Evolutionary conservation across 805 yeast genomes (phyloP).

Genomic region (Candida orba): DNA sequence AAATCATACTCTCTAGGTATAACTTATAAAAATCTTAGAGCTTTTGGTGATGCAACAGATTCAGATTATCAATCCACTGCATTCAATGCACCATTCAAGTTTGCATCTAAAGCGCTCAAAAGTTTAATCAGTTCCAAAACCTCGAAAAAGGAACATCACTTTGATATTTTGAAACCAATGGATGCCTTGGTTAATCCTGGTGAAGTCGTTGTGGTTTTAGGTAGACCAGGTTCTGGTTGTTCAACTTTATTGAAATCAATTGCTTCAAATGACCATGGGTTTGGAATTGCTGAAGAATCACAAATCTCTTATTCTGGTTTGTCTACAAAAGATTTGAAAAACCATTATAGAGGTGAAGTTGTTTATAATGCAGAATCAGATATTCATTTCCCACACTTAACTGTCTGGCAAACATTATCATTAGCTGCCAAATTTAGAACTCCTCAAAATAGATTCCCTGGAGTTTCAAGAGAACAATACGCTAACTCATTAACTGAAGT

Average conservation of each 20-base stretch:
- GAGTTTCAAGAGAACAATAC: slow-evolving; percentile 45
- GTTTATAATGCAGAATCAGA: slow-evolving; percentile 68
- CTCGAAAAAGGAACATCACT: slow-evolving; percentile 22
- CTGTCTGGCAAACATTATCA: slow-evolving; percentile 58
- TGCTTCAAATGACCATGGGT: slow-evolving; percentile 54
- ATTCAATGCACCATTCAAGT: slow-evolving; percentile 30
- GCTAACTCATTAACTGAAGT: slow-evolving; percentile 48
- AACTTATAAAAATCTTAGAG: slow-evolving; percentile 48
- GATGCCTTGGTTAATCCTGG: slow-evolving; percentile 61
- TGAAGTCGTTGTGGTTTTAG: slow-evolving; percentile 62
- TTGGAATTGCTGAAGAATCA: slow-evolving; percentile 40
- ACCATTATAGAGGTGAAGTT: slow-evolving; percentile 59
- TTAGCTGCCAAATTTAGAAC: slow-evolving; percentile 58
- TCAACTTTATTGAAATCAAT: slow-evolving; percentile 58
- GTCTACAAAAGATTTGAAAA: slow-evolving; percentile 39
- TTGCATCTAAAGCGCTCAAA: slow-evolving; percentile 9
- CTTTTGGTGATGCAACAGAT: slow-evolving; percentile 48
- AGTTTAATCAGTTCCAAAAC: slow-evolving; percentile 7
- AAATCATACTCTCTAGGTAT: slow-evolving; percentile 49
- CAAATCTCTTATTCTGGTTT: slow-evolving; percentile 48
- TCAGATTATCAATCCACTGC: slow-evolving; percentile 60
- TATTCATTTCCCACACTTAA: slow-evolving; percentile 58
- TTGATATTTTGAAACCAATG: slow-evolving; percentile 50
- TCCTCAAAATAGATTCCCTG: slow-evolving; percentile 52
- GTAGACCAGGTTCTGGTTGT: slow-evolving; percentile 75